phyloP scores from a whole-genome alignment of 805 yeast species.

The Teunomyces pallodes region DNA sequence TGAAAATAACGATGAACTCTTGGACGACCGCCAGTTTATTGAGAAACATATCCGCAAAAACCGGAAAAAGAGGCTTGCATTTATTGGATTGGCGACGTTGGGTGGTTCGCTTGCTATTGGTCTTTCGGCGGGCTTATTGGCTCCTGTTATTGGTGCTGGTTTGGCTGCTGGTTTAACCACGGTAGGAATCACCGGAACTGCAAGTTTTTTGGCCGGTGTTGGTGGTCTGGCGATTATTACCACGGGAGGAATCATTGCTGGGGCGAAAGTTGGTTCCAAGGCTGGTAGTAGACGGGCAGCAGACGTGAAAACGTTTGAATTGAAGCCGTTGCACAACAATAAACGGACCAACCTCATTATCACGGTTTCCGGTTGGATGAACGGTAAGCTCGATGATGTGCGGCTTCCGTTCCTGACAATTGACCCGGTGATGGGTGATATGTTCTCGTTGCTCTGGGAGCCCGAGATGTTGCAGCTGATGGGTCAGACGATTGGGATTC shows the following conservation, averaged over 20 bases:
- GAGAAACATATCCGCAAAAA: constrained; percentile 67
- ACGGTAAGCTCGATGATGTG: constrained; percentile 91
- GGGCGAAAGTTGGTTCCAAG: constrained; percentile 81
- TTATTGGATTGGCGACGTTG: constrained; percentile 90
- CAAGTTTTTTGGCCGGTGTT: constrained; percentile 90
- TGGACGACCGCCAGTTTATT: constrained; percentile 75
- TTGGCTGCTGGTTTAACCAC: constrained; percentile 96
- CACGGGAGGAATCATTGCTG: constrained; percentile 84
- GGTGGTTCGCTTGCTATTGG: constrained; percentile 97
- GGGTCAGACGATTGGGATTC: constrained; percentile 92
- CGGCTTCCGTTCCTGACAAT: constrained; percentile 94
- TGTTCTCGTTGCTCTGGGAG: constrained; percentile 92
- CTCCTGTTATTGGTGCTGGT: constrained; percentile 99
- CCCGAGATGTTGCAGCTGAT: constrained; percentile 95
- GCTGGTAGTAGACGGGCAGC: constrained; percentile 90
- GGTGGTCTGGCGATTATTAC: constrained; percentile 96
- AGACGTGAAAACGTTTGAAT: constrained; percentile 89
- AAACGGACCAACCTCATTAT: constrained; percentile 82
- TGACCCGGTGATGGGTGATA: constrained; percentile 97
- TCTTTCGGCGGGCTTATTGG: constrained; percentile 88
- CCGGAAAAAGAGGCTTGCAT: constrained; percentile 67
- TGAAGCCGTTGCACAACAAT: constrained; percentile 88
- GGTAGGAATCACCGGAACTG: constrained; percentile 90
- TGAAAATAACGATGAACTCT: constrained; percentile 68
- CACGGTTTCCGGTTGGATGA: constrained; percentile 98